Base-by-base conservation (phyloP, 2,329 filamentous ascomycete species). In the Canariomyces notabilis region DNA sequence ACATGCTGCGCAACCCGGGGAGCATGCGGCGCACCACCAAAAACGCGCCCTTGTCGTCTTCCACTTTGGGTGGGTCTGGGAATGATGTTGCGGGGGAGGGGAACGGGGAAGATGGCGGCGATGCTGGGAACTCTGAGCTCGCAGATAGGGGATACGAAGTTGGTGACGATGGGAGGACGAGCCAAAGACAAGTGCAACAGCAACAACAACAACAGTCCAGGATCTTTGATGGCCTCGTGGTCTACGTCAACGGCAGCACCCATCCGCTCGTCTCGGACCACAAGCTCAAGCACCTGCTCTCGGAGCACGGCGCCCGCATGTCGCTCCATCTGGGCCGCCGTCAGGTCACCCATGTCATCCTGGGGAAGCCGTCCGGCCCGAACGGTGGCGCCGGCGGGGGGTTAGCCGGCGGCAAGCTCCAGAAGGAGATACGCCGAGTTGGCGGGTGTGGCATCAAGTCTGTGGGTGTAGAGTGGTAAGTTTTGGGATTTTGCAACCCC, bases 201-300 rank as follows among this genome's bases (percentile, higher is more conserved):
- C n/a, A n/a, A n/a, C n/a, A n/a, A n/a, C n/a, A n/a, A n/a, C 52
- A 65, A 42, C 45, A 45, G 49, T 52, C 57, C 54, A 60, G 70
- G 37, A 76, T 94, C 43, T 90, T 96, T 62, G 67, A 77, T 36
- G 79, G 82, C 14, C 74, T 89, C 18, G 82, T 79, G 42, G 77
- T 95, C 57, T 93, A 91, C 67, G 77, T 96, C 65, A 95, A 95
- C 65, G 89, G 89, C 50, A 90, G 86, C 55, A 95, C 89, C 2
- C 77, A 82, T 49, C 89, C 90, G 1, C 66, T 80, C 19, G 77
- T 95, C 51, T 94, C 87, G 12, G 90, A 96, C 64, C 87, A 95
- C 69, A 85, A 80, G 62, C 76, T 96, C 47, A 94, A 93, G 71
- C 82, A 83, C 45, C 65, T 94, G 14, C 75, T 96, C 31, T 79